These are phyloP conservation scores for Plantago coronopus DNA, from an alignment of 305 asterid species.

Conservation along the genomic window DNA sequence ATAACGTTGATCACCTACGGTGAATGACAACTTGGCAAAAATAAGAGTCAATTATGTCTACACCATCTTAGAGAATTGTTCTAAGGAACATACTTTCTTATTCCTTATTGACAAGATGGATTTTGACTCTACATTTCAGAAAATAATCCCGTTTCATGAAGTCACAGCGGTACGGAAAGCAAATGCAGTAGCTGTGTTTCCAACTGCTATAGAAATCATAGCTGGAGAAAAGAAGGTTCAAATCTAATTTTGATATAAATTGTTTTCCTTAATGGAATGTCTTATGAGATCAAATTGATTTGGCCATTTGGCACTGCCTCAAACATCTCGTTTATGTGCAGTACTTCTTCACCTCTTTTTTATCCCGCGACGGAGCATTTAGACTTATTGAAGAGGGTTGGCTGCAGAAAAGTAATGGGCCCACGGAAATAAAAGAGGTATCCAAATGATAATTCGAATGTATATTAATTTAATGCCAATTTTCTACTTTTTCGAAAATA, in stretches of 20 bases:
- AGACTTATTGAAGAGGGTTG: slow-evolving; percentile 91
- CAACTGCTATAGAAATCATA: slow-evolving; percentile 88
- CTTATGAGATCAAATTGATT: background rate
- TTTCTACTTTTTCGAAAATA: slow-evolving; percentile 16
- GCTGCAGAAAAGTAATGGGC: slow-evolving; percentile 45
- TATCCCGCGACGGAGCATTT: slow-evolving; percentile 97
- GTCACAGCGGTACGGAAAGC: slow-evolving; percentile 81
- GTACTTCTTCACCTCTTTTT: slow-evolving; percentile 91
- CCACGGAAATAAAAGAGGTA: slow-evolving; percentile 57
- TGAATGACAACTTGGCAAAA: too few species aligned
- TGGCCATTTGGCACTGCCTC: slow-evolving; percentile 2
- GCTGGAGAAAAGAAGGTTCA: slow-evolving; percentile 87
- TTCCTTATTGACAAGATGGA: slow-evolving; percentile 22
- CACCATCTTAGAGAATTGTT: background rate
- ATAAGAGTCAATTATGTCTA: background rate
- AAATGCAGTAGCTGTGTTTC: slow-evolving; percentile 86
- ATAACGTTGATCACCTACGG: too few species aligned
- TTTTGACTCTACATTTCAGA: slow-evolving; percentile 41
- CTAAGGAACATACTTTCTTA: slow-evolving; percentile 11
- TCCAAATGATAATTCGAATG: slow-evolving; percentile 16
- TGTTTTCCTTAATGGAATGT: slow-evolving; percentile 8
- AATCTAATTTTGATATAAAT: slow-evolving; percentile 8
- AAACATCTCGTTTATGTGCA: slow-evolving; percentile 38
- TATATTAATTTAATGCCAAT: slow-evolving; percentile 14
- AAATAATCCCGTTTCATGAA: slow-evolving; percentile 71